Conservation (phyloP, 2,329 filamentous ascomycete genomes). For the Venturia oleaginea region DNA sequence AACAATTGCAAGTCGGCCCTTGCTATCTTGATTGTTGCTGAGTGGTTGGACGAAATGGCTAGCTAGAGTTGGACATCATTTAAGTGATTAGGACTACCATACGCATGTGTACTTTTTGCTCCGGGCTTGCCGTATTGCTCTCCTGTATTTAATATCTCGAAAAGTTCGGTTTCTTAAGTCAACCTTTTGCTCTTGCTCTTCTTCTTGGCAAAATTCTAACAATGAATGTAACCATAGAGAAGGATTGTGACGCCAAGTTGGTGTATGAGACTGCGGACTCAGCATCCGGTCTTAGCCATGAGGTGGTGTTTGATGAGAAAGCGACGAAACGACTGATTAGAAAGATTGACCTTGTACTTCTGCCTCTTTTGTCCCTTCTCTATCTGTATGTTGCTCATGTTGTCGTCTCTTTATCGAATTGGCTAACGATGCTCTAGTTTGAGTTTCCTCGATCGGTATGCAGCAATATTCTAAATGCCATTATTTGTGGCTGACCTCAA, state of each 20-base stretch:
- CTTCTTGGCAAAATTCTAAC: not conserved
- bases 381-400: not conserved
- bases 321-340: slow-evolving; percentile 7
- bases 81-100: not conserved
- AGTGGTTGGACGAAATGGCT: not conserved
- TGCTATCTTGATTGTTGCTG: not conserved
- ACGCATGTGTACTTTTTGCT: too few species aligned
- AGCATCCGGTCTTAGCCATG: not conserved
- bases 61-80: not conserved
- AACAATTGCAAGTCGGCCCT: not conserved
- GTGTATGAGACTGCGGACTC: not conserved
- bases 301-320: slow-evolving; percentile 3
- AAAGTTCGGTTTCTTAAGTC: not conserved
- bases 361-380: slow-evolving; percentile 8
- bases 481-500: slow-evolving; percentile 53
- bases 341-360: slow-evolving; percentile 8
- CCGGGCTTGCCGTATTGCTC: not conserved
- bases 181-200: not conserved
- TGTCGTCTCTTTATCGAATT: too few species aligned
- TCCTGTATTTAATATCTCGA: not conserved
- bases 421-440: not conserved
- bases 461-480: slow-evolving; percentile 11
- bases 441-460: slow-evolving; percentile 6
- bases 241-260: not conserved
- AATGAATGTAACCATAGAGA: not conserved